Evolutionary conservation across 192 early-diverging fungal species (phyloP).

Genomic region (Coemansia sp.): DNA sequence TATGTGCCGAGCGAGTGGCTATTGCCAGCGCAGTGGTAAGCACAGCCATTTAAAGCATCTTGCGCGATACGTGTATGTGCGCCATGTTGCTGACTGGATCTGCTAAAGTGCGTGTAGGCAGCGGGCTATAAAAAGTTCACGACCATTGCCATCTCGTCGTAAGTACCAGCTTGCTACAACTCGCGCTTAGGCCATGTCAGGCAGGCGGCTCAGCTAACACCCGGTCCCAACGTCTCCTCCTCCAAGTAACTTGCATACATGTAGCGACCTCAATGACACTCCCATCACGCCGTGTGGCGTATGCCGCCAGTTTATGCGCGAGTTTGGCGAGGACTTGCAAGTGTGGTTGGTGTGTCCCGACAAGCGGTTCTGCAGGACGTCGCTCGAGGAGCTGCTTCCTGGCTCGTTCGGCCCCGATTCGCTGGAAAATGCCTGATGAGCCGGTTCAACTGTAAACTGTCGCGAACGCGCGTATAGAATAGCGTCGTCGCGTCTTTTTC

Average conservation of each 20-base stretch:
- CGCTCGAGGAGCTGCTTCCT: conserved; percentile 66
- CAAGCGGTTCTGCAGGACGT: conserved; percentile 56
- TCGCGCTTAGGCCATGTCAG: too few relatives aligned
- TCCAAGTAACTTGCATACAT: neutral
- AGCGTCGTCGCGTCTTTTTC: neutral
- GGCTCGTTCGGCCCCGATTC: conserved; percentile 74
- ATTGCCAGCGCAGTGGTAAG: conserved; percentile 86
- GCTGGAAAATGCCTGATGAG: conserved; percentile 21
- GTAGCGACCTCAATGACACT: conserved; percentile 52
- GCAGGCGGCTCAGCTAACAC: neutral
- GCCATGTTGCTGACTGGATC: neutral
- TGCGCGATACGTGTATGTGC: neutral
- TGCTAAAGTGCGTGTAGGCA: conserved; percentile 44
- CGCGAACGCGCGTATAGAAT: neutral
- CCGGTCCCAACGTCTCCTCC: neutral
- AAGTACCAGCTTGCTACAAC: conserved; percentile 14
- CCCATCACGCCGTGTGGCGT: conserved; percentile 69
- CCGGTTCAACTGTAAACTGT: neutral
- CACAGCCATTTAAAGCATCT: neutral
- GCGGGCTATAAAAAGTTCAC: conserved; percentile 77
- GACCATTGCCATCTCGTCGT: conserved; percentile 80
- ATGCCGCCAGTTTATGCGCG: conserved; percentile 78
- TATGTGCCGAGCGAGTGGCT: conserved; percentile 92
- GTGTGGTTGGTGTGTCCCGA: conserved; percentile 63
- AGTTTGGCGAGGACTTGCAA: conserved; percentile 72